phyloP scores from a whole-genome alignment of 1,139 yeast genomes.

The Yamadazyma oceani region DNA sequence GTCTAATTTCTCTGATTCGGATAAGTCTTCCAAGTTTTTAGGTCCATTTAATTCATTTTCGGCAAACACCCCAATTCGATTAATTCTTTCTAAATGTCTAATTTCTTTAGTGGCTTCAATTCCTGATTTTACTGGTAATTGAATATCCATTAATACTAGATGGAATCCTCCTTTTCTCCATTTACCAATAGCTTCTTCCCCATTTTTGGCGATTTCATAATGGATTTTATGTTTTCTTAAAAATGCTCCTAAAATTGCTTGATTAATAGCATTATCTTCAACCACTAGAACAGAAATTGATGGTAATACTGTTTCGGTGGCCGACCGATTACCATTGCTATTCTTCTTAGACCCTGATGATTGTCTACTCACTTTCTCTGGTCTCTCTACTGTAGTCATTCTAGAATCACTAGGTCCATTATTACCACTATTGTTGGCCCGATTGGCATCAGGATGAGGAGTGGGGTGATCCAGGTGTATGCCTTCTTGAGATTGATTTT shows the following conservation, averaged over 20 bases:
- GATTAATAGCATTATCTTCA: conserved; percentile 94
- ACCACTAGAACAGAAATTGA: conserved; percentile 89
- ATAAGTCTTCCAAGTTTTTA: conserved; percentile 23
- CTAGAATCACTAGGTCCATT: neutral
- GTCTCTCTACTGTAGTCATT: neutral
- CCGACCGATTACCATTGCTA: conserved; percentile 10
- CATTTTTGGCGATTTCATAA: conserved; percentile 85
- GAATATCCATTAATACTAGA: conserved; percentile 91
- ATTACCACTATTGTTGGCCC: neutral
- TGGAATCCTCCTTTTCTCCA: conserved; percentile 95
- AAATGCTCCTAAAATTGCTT: conserved; percentile 90
- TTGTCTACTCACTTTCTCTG: conserved; percentile 10
- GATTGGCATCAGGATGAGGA: no score
- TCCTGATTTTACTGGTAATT: conserved; percentile 90
- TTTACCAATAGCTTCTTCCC: conserved; percentile 87
- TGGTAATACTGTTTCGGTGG: conserved; percentile 51
- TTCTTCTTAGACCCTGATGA: conserved; percentile 15
- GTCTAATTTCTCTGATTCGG: conserved; percentile 50
- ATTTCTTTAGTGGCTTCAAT: conserved; percentile 90
- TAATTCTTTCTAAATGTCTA: conserved; percentile 74
- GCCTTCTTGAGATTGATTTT: neutral
- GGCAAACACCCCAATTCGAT: conserved; percentile 80
- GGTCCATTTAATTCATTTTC: conserved; percentile 35
- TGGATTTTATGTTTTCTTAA: conserved; percentile 82
- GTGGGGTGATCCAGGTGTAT: no score